phyloP scores from a whole-genome alignment of 2,329 filamentous ascomycete species.

The Dothistroma pini region DNA sequence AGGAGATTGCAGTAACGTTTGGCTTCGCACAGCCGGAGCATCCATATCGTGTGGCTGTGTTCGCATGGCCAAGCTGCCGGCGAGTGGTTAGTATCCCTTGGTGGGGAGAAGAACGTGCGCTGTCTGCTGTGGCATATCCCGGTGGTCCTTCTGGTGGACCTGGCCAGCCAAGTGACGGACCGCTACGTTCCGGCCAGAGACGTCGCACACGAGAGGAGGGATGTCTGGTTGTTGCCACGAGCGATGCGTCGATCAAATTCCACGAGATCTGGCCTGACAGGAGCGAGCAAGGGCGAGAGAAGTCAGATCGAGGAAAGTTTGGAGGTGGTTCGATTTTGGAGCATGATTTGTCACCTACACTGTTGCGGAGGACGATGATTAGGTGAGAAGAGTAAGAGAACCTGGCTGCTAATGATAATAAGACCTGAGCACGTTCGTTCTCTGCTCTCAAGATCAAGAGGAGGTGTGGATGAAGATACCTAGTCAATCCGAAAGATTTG shows the following conservation, averaged over 20 bases:
- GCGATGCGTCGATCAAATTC: slow-evolving; percentile 89
- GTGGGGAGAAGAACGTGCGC: slow-evolving; percentile 72
- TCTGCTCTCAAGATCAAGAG: not conserved
- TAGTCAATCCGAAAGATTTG: not conserved
- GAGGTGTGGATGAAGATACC: not conserved
- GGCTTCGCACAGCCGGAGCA: slow-evolving; percentile 91
- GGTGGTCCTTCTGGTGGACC: slow-evolving; percentile 49
- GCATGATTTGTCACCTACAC: slow-evolving; percentile 73
- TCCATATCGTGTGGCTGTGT: slow-evolving; percentile 82
- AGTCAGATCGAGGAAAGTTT: slow-evolving; percentile 39
- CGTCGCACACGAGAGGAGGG: slow-evolving; percentile 64
- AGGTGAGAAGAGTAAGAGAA: slow-evolving; percentile 29
- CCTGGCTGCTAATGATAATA: not conserved
- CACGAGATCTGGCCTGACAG: slow-evolving; percentile 77
- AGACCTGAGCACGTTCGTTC: not conserved
- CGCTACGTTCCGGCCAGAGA: slow-evolving; percentile 49
- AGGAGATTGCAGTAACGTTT: slow-evolving; percentile 90
- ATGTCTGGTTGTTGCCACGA: slow-evolving; percentile 86
- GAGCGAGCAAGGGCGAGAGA: slow-evolving; percentile 17
- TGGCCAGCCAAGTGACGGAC: slow-evolving; percentile 13
- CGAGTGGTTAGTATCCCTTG: slow-evolving; percentile 82
- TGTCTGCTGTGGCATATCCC: slow-evolving; percentile 87
- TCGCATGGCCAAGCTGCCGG: slow-evolving; percentile 87
- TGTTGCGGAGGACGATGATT: slow-evolving; percentile 52
- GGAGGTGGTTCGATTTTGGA: slow-evolving; percentile 85